Conservation (phyloP, 306 rosid species). For the Casuarina equisetifolia region DNA sequence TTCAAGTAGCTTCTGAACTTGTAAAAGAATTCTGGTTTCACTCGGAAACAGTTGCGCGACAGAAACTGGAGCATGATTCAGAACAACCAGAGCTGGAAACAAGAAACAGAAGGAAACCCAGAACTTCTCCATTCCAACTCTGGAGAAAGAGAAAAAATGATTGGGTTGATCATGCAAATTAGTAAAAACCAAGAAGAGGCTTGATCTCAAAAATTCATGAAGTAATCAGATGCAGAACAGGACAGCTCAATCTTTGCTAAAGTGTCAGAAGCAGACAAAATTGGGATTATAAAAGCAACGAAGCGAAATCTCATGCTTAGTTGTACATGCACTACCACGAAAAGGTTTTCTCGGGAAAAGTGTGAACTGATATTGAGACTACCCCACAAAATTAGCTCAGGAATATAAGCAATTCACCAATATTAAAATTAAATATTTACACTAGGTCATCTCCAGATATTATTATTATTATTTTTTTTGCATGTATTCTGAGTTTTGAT, state of each 20-base stretch:
- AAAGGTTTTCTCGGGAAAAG: slow-evolving; percentile 23
- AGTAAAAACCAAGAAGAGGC: background rate
- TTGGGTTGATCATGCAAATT: slow-evolving; percentile 4
- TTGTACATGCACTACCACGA: slow-evolving; percentile 20
- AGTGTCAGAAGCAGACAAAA: background rate
- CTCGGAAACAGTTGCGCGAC: slow-evolving; percentile 49
- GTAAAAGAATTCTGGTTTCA: slow-evolving; percentile 61
- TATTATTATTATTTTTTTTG: too few relatives aligned
- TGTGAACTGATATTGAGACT: too few relatives aligned
- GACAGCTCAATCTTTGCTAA: background rate
- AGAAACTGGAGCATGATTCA: slow-evolving; percentile 49
- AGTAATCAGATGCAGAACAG: slow-evolving; percentile 9
- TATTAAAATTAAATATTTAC: too few relatives aligned
- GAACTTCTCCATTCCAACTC: slow-evolving; percentile 50
- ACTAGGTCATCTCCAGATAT: too few relatives aligned
- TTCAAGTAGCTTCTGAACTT: slow-evolving; percentile 65
- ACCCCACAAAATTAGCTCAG: too few relatives aligned
- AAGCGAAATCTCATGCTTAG: slow-evolving; percentile 31
- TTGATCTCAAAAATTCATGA: slow-evolving; percentile 19
- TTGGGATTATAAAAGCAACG: slow-evolving; percentile 8
- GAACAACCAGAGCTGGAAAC: slow-evolving; percentile 36
- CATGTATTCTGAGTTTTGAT: too few relatives aligned
- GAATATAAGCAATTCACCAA: too few relatives aligned
- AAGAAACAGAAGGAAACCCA: slow-evolving; percentile 43
- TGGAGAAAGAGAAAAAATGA: background rate